phyloP scores from a whole-genome alignment of 345 rosid genomes.

The Pistacia vera region DNA sequence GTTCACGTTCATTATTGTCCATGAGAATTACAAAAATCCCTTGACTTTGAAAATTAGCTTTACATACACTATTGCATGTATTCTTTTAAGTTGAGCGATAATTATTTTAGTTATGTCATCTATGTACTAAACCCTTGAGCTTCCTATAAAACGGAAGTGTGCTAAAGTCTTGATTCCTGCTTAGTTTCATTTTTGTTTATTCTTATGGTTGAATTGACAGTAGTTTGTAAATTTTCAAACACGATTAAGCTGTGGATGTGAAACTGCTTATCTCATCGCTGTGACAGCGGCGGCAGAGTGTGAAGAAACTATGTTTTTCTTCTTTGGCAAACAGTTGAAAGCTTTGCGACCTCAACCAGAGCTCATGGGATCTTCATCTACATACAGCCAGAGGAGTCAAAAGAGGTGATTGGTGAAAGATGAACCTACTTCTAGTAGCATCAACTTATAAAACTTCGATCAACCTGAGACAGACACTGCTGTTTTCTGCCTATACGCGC shows the following conservation, averaged over 20 bases:
- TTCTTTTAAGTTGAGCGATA: no score
- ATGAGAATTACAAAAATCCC: no score
- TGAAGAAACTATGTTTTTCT: constrained; percentile 83
- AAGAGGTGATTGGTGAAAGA: constrained; percentile 48
- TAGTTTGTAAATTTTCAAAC: not conserved
- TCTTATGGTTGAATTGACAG: not conserved
- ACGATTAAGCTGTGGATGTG: not conserved
- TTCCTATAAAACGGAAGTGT: not conserved
- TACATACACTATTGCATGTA: no score
- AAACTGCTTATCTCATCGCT: constrained; percentile 30
- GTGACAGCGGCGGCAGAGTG: constrained; percentile 92
- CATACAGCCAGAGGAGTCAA: constrained; percentile 44
- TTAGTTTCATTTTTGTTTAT: not conserved
- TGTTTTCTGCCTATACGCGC: constrained; percentile 22
- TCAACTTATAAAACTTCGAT: no score
- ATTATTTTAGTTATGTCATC: no score
- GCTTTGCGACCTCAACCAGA: constrained; percentile 73
- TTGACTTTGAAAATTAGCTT: no score
- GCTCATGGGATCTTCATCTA: constrained; percentile 29
- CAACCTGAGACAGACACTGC: constrained; percentile 36
- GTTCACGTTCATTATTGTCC: no score
- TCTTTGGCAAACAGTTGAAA: constrained; percentile 85
- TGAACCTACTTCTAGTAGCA: constrained; percentile 42
- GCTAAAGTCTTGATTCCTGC: not conserved
- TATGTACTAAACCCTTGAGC: no score